These are phyloP conservation scores for Syzygium aqueum DNA, from an alignment of 345 rosid genomes.

Conservation along the genomic window DNA sequence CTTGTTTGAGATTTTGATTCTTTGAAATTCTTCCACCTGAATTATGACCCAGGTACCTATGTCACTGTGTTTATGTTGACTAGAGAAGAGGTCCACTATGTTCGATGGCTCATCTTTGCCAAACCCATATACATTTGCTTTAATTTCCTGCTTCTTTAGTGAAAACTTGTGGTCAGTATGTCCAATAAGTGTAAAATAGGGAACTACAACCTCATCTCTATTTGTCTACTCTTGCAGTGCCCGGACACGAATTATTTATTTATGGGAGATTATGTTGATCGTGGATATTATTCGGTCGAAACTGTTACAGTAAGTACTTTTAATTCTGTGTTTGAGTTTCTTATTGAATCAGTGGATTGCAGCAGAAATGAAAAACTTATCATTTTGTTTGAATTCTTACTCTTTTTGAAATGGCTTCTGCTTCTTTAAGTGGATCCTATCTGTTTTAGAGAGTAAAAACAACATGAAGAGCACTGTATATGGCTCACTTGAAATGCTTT, in stretches of 20 bases:
- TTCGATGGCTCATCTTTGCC: background rate
- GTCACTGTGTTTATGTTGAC: background rate
- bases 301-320: slow-evolving; percentile 67
- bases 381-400: background rate
- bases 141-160: background rate
- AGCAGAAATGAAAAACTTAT: background rate
- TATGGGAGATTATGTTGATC: slow-evolving; percentile 96
- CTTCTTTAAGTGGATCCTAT: background rate
- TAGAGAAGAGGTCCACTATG: background rate
- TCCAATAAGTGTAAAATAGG: background rate
- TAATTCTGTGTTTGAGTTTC: background rate
- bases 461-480: background rate
- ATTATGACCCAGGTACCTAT: background rate
- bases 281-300: slow-evolving; percentile 95
- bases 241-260: slow-evolving; percentile 93
- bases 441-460: background rate
- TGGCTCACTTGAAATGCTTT: background rate
- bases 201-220: background rate
- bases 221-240: slow-evolving; percentile 37
- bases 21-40: background rate
- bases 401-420: background rate
- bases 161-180: background rate
- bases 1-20: background rate
- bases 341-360: background rate
- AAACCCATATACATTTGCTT: background rate